Conservation (phyloP, 2,329 filamentous ascomycete species). For the Tolypocladium tropicale region DNA sequence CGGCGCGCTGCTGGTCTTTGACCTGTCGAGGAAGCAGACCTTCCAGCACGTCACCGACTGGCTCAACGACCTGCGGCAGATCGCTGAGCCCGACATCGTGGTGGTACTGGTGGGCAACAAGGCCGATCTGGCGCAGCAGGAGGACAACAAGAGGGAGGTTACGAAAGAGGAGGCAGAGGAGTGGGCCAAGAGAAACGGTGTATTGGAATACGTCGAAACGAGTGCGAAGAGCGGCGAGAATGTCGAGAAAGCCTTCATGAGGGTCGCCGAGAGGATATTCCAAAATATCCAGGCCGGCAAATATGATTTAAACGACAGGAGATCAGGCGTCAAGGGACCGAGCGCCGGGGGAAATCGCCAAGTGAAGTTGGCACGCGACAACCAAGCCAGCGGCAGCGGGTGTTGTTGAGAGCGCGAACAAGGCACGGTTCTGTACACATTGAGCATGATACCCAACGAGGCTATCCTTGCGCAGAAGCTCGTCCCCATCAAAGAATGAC, state of each 20-base stretch:
- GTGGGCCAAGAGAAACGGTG: slow-evolving; percentile 78
- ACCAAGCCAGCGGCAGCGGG: slow-evolving; percentile 28
- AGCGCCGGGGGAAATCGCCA: slow-evolving; percentile 36
- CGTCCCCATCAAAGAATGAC: neutral
- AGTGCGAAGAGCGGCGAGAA: slow-evolving; percentile 91
- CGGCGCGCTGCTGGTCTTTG: slow-evolving; percentile 76
- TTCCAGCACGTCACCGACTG: slow-evolving; percentile 86
- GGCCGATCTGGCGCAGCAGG: slow-evolving; percentile 58
- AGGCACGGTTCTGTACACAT: neutral
- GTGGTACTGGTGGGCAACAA: slow-evolving; percentile 96
- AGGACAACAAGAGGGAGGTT: slow-evolving; percentile 64
- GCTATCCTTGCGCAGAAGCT: neutral
- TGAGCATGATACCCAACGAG: slow-evolving; percentile 18
- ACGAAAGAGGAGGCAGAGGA: slow-evolving; percentile 74
- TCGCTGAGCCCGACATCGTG: slow-evolving; percentile 91
- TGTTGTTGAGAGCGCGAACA: slow-evolving; percentile 30
- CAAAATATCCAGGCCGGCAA: slow-evolving; percentile 91
- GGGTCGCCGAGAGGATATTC: slow-evolving; percentile 91
- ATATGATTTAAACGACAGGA: slow-evolving; percentile 88
- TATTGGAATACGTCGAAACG: slow-evolving; percentile 92
- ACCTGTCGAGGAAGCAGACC: slow-evolving; percentile 77
- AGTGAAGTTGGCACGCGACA: slow-evolving; percentile 33
- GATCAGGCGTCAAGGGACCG: slow-evolving; percentile 79
- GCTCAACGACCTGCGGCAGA: slow-evolving; percentile 87
- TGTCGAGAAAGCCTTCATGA: slow-evolving; percentile 85